A percentile compares a stretch with the other conserved stretches of the same genome.
phyloP scores from a whole-genome alignment of 768 basidiomycete genomes.

The Flagelloscypha sp. region DNA sequence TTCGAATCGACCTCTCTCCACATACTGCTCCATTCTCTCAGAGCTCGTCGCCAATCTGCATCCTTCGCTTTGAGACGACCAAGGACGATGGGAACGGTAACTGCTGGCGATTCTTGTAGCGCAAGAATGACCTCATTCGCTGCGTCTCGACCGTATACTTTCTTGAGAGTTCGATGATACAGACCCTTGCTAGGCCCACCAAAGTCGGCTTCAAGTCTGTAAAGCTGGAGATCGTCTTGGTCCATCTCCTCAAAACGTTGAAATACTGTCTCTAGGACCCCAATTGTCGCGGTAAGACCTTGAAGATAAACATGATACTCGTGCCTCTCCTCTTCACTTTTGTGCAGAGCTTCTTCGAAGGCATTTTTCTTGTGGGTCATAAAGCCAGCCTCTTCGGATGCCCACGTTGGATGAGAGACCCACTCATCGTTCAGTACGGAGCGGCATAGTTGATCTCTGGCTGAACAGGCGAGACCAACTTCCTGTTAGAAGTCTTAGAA shows the following conservation, averaged over 20 bases:
- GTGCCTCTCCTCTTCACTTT: slow-evolving; percentile 96
- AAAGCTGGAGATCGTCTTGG: slow-evolving; percentile 71
- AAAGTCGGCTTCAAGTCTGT: slow-evolving; percentile 79
- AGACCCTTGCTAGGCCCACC: slow-evolving; percentile 83
- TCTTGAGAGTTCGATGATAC: slow-evolving; percentile 90
- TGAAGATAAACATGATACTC: slow-evolving; percentile 96
- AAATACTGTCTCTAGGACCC: slow-evolving; percentile 81
- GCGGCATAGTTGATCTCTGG: slow-evolving; percentile 88
- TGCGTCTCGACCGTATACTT: slow-evolving; percentile 81
- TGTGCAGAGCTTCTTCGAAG: slow-evolving; percentile 93
- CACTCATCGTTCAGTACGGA: slow-evolving; percentile 96
- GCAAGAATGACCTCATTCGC: slow-evolving; percentile 73
- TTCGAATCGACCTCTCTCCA: slow-evolving; percentile 96
- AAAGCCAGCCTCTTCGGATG: slow-evolving; percentile 92
- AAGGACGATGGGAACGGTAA: slow-evolving; percentile 88
- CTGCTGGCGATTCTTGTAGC: slow-evolving; percentile 84
- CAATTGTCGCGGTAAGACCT: slow-evolving; percentile 82
- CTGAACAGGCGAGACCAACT: slow-evolving; percentile 83
- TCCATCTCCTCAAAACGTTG: slow-evolving; percentile 83
- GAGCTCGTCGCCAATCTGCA: slow-evolving; percentile 92
- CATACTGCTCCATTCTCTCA: slow-evolving; percentile 92
- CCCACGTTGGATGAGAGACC: slow-evolving; percentile 99
- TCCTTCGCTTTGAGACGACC: slow-evolving; percentile 86
- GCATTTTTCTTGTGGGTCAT: slow-evolving; percentile 94
- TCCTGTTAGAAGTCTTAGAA: slow-evolving; percentile 45